phyloP scores from a whole-genome alignment of 352 stramenopile genomes.

The Pythium volutum region DNA sequence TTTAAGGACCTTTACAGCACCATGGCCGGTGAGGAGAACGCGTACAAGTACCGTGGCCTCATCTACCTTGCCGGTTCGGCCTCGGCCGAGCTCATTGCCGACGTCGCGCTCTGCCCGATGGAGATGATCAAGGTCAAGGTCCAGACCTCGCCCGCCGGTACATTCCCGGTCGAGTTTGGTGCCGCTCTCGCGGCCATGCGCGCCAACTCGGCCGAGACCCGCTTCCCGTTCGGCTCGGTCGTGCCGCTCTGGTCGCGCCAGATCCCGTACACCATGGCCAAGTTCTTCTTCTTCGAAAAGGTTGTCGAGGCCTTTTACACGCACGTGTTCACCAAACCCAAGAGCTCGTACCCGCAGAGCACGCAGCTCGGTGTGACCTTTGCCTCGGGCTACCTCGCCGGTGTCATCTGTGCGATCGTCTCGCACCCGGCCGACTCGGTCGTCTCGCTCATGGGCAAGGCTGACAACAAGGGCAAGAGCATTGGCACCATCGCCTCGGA shows the following conservation, averaged over 20 bases:
- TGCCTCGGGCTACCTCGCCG: slow-evolving; percentile 97
- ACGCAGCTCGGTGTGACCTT: slow-evolving; percentile 97
- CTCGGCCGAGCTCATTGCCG: slow-evolving; percentile 93
- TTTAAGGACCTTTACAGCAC: slow-evolving; percentile 94
- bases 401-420: slow-evolving; percentile 98
- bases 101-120: slow-evolving; percentile 93
- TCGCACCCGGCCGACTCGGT: slow-evolving; percentile 99
- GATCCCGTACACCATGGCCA: slow-evolving; percentile 99
- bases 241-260: slow-evolving; percentile 90
- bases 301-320: slow-evolving; percentile 87
- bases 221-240: slow-evolving; percentile 91
- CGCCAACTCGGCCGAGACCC: slow-evolving; percentile 81
- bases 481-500: slow-evolving; percentile 88
- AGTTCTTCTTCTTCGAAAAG: slow-evolving; percentile 98
- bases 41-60: slow-evolving; percentile 90
- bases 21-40: slow-evolving; percentile 89
- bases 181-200: slow-evolving; percentile 87
- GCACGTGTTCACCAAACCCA: slow-evolving; percentile 89
- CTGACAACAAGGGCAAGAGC: slow-evolving; percentile 88
- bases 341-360: slow-evolving; percentile 89
- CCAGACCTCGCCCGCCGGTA: slow-evolving; percentile 87
- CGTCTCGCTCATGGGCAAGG: slow-evolving; percentile 96
- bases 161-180: slow-evolving; percentile 88
- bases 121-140: slow-evolving; percentile 96
- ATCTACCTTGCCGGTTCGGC: slow-evolving; percentile 92